Evolutionary conservation across 371 early-diverging fungal genomes (phyloP), one percentile per base, ranked within the genome.

Genomic region (Lichtheimia corymbifera): DNA sequence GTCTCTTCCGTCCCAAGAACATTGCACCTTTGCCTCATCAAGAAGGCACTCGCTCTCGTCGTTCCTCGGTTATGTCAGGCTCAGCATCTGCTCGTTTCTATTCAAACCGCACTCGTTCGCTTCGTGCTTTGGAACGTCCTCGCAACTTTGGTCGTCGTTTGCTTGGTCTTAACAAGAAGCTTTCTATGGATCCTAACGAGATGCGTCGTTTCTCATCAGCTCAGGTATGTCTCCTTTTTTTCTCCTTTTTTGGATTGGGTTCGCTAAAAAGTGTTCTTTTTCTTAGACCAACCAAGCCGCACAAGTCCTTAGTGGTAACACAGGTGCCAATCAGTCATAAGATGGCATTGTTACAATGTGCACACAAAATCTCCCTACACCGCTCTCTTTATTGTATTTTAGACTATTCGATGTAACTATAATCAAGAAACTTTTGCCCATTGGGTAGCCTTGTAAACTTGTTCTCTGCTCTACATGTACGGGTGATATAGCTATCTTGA

Each of bases 181-280:
- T 66, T 50, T 65, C 64, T 53, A 78, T 79, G 73, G 80, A 79
- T 63, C 73, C 80, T 44, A 66, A 76, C 63, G 80, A 79, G 64
- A 76, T 79, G 76, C 80, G 80, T 56, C 80, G 80, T 13, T 74
- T 79, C 71, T 76, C 77, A 13, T 79, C 80, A 47, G 77, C 44
- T 43, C 64, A 64, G 54, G 61, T 71, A 47, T 15, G 11, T 17
- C 4, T 14, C 22, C 14, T 30, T n/a, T 14, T 55, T 24, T 11
- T 9, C n/a, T 14, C 40, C 40, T 55, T 55, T 47, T 18, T n/a
- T 59, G 15, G 14, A 2, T 30, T 28, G 30, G n/a, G 7, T 47
- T 42, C 18, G 22, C 15, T 28, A 20, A 41, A 30, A 5, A 20
- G 35, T 59, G 51, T n/a, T 53, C 28, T 28, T 24, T 1, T 51